Evolutionary conservation across 257 asterid genomes (phyloP), one percentile per base, ranked within the genome.

Genomic region (Echites panduratus): DNA sequence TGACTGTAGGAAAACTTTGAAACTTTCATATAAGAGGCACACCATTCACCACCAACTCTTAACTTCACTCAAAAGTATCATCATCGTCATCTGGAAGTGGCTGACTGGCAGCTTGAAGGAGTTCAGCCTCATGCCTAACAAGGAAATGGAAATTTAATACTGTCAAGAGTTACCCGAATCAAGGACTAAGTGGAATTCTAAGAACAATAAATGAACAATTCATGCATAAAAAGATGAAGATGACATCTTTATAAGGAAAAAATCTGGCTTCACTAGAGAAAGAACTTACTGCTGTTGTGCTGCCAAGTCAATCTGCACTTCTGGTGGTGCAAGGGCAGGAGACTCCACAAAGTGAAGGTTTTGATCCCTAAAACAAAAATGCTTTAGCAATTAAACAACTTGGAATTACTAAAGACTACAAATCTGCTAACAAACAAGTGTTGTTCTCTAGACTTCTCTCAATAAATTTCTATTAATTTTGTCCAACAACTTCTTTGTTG

Each of bases 51-150:
- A 35, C 11, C 69, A 38, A 19, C 43, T 29, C 22, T n/a, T 0
- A 47, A 27, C 62, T 14, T 66, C 75, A 91, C 48, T 91, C 97
- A 11, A 91, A 91, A 1, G 91, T 74, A 11, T 90, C 96, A 12
- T 90, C 96, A 66, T 90, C 96, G 0, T 91, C 97, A 64, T 91
- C 97, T 0, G 97, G 96, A 69, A 91, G 95, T 26, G 97, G 97
- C 80, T 87, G 95, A 47, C 57, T 77, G 19, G 89, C 89, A 2
- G 96, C 96, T 59, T 57, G 72, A 2, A 19, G 48, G 16, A 91
- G 91, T 82, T 91, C 96, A 0, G 82, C 86, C 78, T 91, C 97
- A 64, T 91, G 95, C 78, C 97, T 91, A 16, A 44, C 29, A 9
- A 77, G 45, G 22, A 19, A 17, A 26, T 17, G 26, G 11, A 1